These are phyloP conservation scores for Monilinia fructicola DNA, from an alignment of 2,329 filamentous ascomycete genomes.

Conservation along the genomic window DNA sequence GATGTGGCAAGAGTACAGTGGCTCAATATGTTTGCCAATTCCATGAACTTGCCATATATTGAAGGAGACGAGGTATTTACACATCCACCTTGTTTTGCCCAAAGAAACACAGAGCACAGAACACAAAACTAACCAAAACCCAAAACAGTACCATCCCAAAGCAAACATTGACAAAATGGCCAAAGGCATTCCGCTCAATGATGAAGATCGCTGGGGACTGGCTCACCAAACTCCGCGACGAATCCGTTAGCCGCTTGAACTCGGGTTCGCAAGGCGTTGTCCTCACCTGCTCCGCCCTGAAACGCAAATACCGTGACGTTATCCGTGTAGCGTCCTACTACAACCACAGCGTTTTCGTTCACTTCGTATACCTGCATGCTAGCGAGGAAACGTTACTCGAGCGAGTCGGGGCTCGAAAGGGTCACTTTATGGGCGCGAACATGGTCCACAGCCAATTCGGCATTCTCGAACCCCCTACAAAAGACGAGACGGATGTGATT, in stretches of 20 bases:
- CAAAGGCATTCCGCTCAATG: conserved; percentile 77
- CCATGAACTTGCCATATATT: conserved; percentile 67
- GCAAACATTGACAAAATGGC: conserved; percentile 92
- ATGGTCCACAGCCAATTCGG: conserved; percentile 95
- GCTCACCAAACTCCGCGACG: conserved; percentile 76
- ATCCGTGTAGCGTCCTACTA: conserved; percentile 80
- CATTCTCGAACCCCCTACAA: conserved; percentile 76
- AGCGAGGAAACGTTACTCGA: conserved; percentile 71
- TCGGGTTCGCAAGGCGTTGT: conserved; percentile 72
- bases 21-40: conserved; percentile 64
- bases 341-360: conserved; percentile 69
- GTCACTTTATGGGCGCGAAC: conserved; percentile 91
- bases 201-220: conserved; percentile 98
- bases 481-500: conserved; percentile 70
- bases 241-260: conserved; percentile 55
- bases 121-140: conserved; percentile 19
- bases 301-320: conserved; percentile 95
- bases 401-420: conserved; percentile 71
- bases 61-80: conserved; percentile 73
- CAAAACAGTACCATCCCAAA: conserved; percentile 65
- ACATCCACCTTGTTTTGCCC: background rate
- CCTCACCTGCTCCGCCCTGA: conserved; percentile 91
- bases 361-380: conserved; percentile 90
- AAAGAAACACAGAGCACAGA: background rate
- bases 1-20: conserved; percentile 77